Evolutionary conservation across 1,139 yeast species (phyloP).

Genomic region (Arxiozyma slooffiae): DNA sequence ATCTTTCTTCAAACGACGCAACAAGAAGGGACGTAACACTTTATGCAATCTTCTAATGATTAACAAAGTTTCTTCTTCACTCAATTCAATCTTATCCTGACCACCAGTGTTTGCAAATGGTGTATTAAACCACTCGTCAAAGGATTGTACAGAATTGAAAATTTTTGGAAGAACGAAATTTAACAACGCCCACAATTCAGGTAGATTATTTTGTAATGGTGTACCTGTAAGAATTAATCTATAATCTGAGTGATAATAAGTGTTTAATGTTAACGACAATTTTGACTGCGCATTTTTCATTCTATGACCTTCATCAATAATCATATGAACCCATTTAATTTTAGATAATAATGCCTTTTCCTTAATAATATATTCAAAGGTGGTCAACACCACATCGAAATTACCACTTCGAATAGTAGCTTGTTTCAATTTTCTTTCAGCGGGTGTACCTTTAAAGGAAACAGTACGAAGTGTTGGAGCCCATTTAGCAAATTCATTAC

Average conservation of each 20-base stretch:
- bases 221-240: slow-evolving; percentile 80
- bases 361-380: slow-evolving; percentile 69
- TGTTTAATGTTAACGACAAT: slow-evolving; percentile 62
- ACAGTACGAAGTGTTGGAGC: slow-evolving; percentile 63
- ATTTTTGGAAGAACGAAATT: slow-evolving; percentile 72
- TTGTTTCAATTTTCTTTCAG: slow-evolving; percentile 56
- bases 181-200: slow-evolving; percentile 76
- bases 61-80: slow-evolving; percentile 89
- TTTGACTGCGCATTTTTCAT: slow-evolving; percentile 75
- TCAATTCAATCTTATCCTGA: slow-evolving; percentile 66
- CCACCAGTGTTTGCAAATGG: slow-evolving; percentile 78
- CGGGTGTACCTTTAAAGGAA: slow-evolving; percentile 68
- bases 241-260: slow-evolving; percentile 61
- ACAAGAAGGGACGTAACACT: slow-evolving; percentile 85
- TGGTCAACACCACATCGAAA: slow-evolving; percentile 67
- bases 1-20: slow-evolving; percentile 91
- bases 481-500: slow-evolving; percentile 77
- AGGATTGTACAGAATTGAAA: slow-evolving; percentile 75
- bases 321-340: slow-evolving; percentile 75
- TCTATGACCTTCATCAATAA: slow-evolving; percentile 84
- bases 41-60: slow-evolving; percentile 93
- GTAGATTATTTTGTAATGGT: slow-evolving; percentile 74
- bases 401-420: slow-evolving; percentile 53
- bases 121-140: slow-evolving; percentile 81
- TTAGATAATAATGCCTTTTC: slow-evolving; percentile 61